Percentiles rank a stretch among this genome's conserved stretches.
Conservation (phyloP, 768 basidiomycete genomes). For the Tulasnella sp. region DNA sequence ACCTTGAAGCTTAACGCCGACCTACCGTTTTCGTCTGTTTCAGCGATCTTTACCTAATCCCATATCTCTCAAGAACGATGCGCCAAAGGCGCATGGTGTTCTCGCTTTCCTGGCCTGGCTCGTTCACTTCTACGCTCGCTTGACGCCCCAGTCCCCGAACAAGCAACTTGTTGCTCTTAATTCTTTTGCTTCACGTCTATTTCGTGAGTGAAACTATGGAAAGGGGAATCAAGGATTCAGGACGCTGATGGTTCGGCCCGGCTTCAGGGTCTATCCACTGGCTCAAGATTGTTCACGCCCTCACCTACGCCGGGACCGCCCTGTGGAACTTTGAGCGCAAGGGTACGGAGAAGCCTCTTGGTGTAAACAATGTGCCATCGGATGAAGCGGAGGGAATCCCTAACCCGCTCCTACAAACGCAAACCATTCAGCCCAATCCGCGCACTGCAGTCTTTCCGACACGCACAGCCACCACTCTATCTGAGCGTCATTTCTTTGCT, state of each 20-base stretch:
- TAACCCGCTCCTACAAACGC: too few species aligned
- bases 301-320: conserved; percentile 89
- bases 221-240: background rate
- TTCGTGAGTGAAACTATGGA: conserved; percentile 38
- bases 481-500: too few species aligned
- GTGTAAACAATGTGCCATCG: conserved; percentile 17
- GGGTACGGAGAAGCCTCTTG: conserved; percentile 18
- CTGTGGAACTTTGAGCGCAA: conserved; percentile 45
- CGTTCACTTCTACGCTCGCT: conserved; percentile 30
- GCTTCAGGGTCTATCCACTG: conserved; percentile 50
- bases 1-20: background rate
- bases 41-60: conserved; percentile 19
- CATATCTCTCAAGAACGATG: conserved; percentile 17
- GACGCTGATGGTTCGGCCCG: background rate
- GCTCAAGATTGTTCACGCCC: conserved; percentile 78
- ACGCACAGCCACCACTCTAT: too few species aligned
- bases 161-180: conserved; percentile 57
- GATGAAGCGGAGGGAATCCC: too few species aligned
- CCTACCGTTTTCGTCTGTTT: background rate
- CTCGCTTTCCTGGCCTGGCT: conserved; percentile 29
- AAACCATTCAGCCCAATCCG: too few species aligned
- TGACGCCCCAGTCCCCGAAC: conserved; percentile 36
- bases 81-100: conserved; percentile 4
- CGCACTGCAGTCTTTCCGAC: too few species aligned
- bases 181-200: conserved; percentile 69